Evolutionary conservation across 306 rosid species (phyloP).

Genomic region (Begonia peltatifolia): DNA sequence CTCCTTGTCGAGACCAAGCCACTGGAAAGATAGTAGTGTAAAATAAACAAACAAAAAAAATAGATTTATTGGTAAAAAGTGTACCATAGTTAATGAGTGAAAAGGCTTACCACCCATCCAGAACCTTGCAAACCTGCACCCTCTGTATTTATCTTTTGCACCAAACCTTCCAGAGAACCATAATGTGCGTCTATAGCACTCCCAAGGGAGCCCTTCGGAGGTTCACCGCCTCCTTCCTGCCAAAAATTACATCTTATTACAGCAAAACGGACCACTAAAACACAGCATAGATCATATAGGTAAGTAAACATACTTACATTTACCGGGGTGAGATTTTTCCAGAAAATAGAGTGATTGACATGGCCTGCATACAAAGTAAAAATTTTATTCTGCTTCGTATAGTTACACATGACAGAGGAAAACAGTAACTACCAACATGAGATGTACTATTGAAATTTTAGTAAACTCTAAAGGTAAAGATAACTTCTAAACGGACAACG

Average conservation of each 20-base stretch:
- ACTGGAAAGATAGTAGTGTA: conserved; percentile 33
- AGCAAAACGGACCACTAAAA: too few species aligned
- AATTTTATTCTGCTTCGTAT: not conserved
- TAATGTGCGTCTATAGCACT: conserved; percentile 76
- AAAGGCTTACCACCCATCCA: conserved; percentile 95
- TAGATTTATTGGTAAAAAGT: conserved; percentile 2
- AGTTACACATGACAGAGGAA: not conserved
- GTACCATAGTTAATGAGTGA: conserved; percentile 23
- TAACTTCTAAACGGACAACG: too few species aligned
- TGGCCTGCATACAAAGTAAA: conserved; percentile 41
- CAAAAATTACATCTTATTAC: not conserved
- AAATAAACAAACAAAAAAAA: not conserved
- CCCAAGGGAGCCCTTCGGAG: conserved; percentile 58
- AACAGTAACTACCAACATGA: too few species aligned
- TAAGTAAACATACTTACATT: conserved; percentile 21
- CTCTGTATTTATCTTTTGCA: conserved; percentile 58
- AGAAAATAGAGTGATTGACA: conserved; percentile 53
- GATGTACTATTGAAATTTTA: too few species aligned
- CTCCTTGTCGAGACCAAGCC: conserved; percentile 95
- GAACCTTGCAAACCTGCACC: conserved; percentile 97
- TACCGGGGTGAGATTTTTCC: conserved; percentile 35
- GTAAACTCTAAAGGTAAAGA: too few species aligned
- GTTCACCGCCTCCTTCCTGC: conserved; percentile 97
- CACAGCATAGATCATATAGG: conserved; percentile 12
- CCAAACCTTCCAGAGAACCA: conserved; percentile 56